Evolutionary conservation across 352 stramenopile species (phyloP), one percentile per base, ranked within the genome.

Genomic region (Pythium myriotylum): DNA sequence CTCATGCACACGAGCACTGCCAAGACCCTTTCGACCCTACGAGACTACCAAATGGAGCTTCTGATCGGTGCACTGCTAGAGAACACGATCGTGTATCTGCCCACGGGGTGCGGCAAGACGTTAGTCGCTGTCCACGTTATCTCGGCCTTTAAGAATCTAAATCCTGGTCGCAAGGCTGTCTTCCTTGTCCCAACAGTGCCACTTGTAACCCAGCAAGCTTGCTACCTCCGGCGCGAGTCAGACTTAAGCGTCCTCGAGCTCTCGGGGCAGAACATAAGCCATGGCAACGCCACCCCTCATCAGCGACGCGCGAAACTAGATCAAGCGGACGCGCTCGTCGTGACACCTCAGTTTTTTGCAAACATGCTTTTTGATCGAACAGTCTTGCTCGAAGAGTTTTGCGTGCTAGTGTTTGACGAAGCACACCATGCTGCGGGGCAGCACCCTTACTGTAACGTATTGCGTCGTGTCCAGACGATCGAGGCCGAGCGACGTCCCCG

Each of bases 11-110:
- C 49, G 12, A 53, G 40, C 17, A 65, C 73, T 0, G 79, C 83
- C 5, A 50, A 22, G 13, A 68, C 54, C 16, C 74, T 91, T 55
- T 89, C 79, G 0, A 55, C 54, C 5, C 54, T 94, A 46, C 70
- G 82, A 35, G 43, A 65, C 12, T 94, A 94, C 37, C 84, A 94
- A 61, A 63, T 87, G 32, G 84, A 94, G 55, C 57, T 91, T 3
- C 75, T 75, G 26, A 32, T 94, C 2, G 89, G 77, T 26, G 79
- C 82, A 8, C 59, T 92, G 51, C 67, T 90, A 10, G 81, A 91
- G 51, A 94, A 92, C 65, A 90, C 82, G 3, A 86, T 94, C 45
- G 74, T 90, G 35, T 94, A 92, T 51, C 50, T 94, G 2, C 84
- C 84, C 14, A 94, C 82, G 22, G 84, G 84, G 20, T 84, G 79